phyloP scores from a whole-genome alignment of 2,329 filamentous ascomycete genomes.

The Pleoardoris graminearum region DNA sequence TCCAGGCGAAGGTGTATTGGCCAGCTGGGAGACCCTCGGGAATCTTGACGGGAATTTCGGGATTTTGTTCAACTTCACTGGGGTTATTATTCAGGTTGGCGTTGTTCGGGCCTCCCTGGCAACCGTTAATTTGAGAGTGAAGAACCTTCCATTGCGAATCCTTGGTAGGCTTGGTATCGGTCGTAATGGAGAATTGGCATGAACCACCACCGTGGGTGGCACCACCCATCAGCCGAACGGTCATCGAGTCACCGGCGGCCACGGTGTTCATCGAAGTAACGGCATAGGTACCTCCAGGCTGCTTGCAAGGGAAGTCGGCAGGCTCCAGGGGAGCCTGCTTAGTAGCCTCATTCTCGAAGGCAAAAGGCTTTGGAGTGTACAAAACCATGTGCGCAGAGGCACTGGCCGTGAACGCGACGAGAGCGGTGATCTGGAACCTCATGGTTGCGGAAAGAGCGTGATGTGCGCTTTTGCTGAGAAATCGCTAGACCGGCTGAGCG shows the following conservation, averaged over 20 bases:
- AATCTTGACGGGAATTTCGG: slow-evolving; percentile 70
- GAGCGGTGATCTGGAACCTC: slow-evolving; percentile 57
- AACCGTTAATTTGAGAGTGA: slow-evolving; percentile 83
- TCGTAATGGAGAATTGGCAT: slow-evolving; percentile 86
- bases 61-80: slow-evolving; percentile 58
- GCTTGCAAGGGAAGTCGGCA: slow-evolving; percentile 82
- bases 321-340: slow-evolving; percentile 67
- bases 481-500: slow-evolving; percentile 48
- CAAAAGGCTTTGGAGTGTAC: slow-evolving; percentile 67
- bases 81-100: slow-evolving; percentile 47
- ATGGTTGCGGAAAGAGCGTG: slow-evolving; percentile 43
- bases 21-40: slow-evolving; percentile 72
- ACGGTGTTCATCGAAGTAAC: slow-evolving; percentile 63
- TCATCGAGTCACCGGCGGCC: slow-evolving; percentile 55
- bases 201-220: slow-evolving; percentile 90
- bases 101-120: slow-evolving; percentile 58
- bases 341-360: slow-evolving; percentile 43
- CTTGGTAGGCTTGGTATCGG: slow-evolving; percentile 67
- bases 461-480: slow-evolving; percentile 22
- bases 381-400: slow-evolving; percentile 79
- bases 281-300: slow-evolving; percentile 53
- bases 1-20: slow-evolving; percentile 82
- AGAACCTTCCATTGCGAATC: slow-evolving; percentile 81
- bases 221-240: slow-evolving; percentile 38
- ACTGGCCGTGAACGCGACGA: slow-evolving; percentile 59